Evolutionary conservation across 2,329 filamentous ascomycete species (phyloP).

Genomic region (Pleomassaria siparia): DNA sequence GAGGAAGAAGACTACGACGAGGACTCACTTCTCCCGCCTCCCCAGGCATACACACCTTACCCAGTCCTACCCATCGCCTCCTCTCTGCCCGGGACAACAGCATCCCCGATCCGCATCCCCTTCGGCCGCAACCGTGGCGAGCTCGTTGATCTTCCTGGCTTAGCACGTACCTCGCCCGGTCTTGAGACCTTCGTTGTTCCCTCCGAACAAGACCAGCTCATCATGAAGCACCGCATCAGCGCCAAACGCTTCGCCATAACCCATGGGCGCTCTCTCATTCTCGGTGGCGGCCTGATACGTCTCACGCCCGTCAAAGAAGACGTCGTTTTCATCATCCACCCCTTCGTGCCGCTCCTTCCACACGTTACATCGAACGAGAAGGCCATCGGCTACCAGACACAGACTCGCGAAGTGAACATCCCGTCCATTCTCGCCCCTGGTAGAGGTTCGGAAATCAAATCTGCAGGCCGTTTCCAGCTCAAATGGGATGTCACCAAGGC

Average conservation of each 20-base stretch:
- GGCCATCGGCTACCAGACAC: slow-evolving; percentile 70
- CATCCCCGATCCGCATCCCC: slow-evolving; percentile 88
- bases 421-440: slow-evolving; percentile 59
- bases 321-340: slow-evolving; percentile 73
- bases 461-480: slow-evolving; percentile 73
- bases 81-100: slow-evolving; percentile 86
- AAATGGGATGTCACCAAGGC: slow-evolving; percentile 80
- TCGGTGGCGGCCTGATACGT: slow-evolving; percentile 79
- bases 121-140: slow-evolving; percentile 87
- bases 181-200: slow-evolving; percentile 71
- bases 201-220: slow-evolving; percentile 64
- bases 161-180: slow-evolving; percentile 65
- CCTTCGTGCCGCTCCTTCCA: slow-evolving; percentile 76
- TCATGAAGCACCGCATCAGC: slow-evolving; percentile 76
- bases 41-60: slow-evolving; percentile 70
- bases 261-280: slow-evolving; percentile 74
- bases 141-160: slow-evolving; percentile 86
- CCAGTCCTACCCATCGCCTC: slow-evolving; percentile 87
- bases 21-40: slow-evolving; percentile 69
- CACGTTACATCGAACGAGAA: slow-evolving; percentile 82
- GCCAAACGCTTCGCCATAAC: slow-evolving; percentile 75
- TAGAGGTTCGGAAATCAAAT: slow-evolving; percentile 38
- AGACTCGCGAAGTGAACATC: slow-evolving; percentile 56
- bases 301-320: slow-evolving; percentile 74
- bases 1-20: slow-evolving; percentile 34